Conservation (phyloP, 495 filamentous ascomycete species). For the Opeltia flavorubescens region DNA sequence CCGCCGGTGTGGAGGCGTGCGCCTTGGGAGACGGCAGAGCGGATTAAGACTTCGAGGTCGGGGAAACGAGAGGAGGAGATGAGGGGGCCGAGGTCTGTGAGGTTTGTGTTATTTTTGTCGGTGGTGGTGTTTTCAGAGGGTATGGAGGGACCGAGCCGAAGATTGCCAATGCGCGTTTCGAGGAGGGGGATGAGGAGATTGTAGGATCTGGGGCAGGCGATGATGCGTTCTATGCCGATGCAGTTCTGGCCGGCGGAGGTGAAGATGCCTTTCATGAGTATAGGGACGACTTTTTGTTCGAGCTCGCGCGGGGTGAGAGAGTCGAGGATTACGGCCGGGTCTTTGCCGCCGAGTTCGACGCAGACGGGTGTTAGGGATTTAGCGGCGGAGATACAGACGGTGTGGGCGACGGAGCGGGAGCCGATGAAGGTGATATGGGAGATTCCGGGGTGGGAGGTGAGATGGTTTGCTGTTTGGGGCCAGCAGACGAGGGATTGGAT, state of each 20-base stretch:
- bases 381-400: constrained; percentile 74
- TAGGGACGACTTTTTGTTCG: constrained; percentile 55
- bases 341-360: constrained; percentile 90
- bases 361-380: constrained; percentile 70
- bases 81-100: constrained; percentile 85
- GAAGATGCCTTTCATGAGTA: constrained; percentile 83
- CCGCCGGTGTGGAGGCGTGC: constrained; percentile 75
- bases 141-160: constrained; percentile 48
- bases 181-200: constrained; percentile 55
- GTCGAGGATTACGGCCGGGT: constrained; percentile 84
- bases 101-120: constrained; percentile 41
- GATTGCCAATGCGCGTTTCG: constrained; percentile 48
- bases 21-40: constrained; percentile 60
- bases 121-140: neutral
- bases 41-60: constrained; percentile 55
- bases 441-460: constrained; percentile 79
- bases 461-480: constrained; percentile 60
- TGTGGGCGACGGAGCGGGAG: constrained; percentile 70
- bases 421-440: constrained; percentile 97
- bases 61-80: constrained; percentile 63
- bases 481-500: constrained; percentile 80
- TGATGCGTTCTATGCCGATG: constrained; percentile 87
- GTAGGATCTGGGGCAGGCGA: constrained; percentile 65
- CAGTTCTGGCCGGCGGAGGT: constrained; percentile 98
- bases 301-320: constrained; percentile 44